These are phyloP conservation scores for Ensete ventricosum DNA, from an alignment of 176 grass and related monocot species.

Conservation along the genomic window DNA sequence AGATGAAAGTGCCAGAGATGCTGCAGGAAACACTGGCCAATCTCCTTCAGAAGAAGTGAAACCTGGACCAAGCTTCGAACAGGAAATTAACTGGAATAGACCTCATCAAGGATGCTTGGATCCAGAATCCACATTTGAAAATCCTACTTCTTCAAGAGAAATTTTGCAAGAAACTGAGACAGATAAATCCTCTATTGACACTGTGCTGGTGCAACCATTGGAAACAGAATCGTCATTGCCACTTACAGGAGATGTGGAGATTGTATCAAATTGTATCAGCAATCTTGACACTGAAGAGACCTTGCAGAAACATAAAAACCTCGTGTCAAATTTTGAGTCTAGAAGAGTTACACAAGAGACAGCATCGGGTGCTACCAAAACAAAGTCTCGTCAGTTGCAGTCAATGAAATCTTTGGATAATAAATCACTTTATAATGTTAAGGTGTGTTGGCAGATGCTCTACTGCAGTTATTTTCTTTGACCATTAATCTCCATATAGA, in stretches of 20 bases:
- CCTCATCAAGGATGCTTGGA: conserved; percentile 16
- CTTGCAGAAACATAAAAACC: not conserved
- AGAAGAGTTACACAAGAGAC: not conserved
- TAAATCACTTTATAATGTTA: not conserved
- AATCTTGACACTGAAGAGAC: conserved; percentile 6
- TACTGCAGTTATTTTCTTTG: conserved; percentile 2
- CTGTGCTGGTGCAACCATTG: not conserved
- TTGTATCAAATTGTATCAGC: not conserved
- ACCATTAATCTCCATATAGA: not conserved
- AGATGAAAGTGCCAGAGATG: conserved; percentile 37
- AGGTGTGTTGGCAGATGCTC: not conserved
- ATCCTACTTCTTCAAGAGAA: conserved; percentile 20
- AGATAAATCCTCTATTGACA: conserved; percentile 13
- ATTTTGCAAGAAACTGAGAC: conserved; percentile 25
- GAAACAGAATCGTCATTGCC: not conserved
- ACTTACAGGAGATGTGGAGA: not conserved
- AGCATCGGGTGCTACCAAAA: not conserved
- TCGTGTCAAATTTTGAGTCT: not conserved
- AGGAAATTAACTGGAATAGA: conserved; percentile 23
- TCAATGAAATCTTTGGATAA: not conserved
- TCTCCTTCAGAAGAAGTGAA: conserved; percentile 24
- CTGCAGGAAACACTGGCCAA: conserved; percentile 25
- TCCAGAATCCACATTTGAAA: conserved; percentile 19
- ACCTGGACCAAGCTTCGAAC: conserved; percentile 23
- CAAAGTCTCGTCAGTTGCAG: not conserved